Base-by-base conservation (phyloP, 306 rosid species). In the Astragalus glycyphyllos region DNA sequence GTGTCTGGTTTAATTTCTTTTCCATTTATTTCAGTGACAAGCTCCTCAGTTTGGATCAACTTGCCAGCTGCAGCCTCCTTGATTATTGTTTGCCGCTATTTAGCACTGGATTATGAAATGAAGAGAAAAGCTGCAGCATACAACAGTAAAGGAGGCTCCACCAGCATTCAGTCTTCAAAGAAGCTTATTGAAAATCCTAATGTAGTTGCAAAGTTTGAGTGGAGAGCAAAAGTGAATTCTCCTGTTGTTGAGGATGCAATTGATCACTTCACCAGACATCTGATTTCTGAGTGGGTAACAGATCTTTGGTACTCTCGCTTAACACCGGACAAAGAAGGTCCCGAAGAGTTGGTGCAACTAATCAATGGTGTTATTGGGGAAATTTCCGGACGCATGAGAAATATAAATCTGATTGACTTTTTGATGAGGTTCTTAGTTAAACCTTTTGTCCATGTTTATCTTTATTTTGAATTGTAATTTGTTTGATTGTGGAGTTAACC, bases 1-100 rank as follows among this genome's bases (percentile, higher is more conserved):
- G 62, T 54, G 44, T 80, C 67, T 53, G 60, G 71, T 81, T 77
- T 62, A 68, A 54, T 72, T 83, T 51, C 65, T 66, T 62, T 32
- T 86, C 13, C 51, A 75, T 60, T 79, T 60, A 53, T 87, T 82
- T 73, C 88, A 95, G 99, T 95, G 91, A 95, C 99, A 47, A 95
- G 99, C 87, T 89, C 97, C 73, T 82, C 96, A 69, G 99, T 95
- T 65, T 95, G 90, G 99, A 79, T 95, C 79, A 95, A 95, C 86
- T 85, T 95, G 87, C 99, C 99, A 48, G 96, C 84, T 59, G 96
- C 99, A 16, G 96, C 97, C 74, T 80, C 84, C 71, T 73, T 91
- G 65, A 85, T 95, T 55, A 62, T 95, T 48, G 48, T 84, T 76
- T 79, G 89, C 69, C 96, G 99, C 17, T 95, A 91, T 73, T 34